Conservation (phyloP, 2,329 filamentous ascomycete species). For the Aspergillus vadensis region DNA sequence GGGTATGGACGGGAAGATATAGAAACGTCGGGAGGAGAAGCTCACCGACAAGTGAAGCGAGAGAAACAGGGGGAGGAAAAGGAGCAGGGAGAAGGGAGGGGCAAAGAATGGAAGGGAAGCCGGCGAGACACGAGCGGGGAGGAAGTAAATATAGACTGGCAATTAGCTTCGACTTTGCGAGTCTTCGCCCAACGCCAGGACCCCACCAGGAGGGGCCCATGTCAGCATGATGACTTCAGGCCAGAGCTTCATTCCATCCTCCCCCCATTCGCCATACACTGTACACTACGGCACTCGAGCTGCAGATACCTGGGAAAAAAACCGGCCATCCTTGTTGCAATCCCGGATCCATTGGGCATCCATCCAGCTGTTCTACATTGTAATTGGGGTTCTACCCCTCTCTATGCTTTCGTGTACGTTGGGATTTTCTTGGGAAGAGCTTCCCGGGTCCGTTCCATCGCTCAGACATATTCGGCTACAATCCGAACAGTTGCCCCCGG, state of each 20-base stretch:
- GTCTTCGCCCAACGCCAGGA: neutral
- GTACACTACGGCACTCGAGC: neutral
- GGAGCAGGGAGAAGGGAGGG: slow-evolving; percentile 11
- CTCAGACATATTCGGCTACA: slow-evolving; percentile 1
- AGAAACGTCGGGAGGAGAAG: slow-evolving; percentile 1
- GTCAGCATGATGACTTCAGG: neutral
- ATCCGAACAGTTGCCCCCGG: slow-evolving; percentile 66
- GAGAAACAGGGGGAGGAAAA: slow-evolving; percentile 4
- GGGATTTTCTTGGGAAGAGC: neutral
- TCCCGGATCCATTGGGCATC: slow-evolving; percentile 1
- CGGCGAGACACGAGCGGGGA: slow-evolving; percentile 14
- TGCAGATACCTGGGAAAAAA: neutral
- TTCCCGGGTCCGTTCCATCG: neutral
- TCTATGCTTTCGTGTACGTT: neutral
- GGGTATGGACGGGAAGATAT: neutral
- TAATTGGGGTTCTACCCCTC: neutral
- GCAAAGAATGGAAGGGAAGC: slow-evolving; percentile 16
- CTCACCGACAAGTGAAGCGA: slow-evolving; percentile 6
- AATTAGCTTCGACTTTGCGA: neutral
- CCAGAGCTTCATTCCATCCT: neutral
- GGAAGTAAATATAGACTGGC: slow-evolving; percentile 7
- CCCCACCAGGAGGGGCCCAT: neutral
- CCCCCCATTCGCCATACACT: neutral
- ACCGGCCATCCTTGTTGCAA: neutral
- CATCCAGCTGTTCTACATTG: slow-evolving; percentile 1